These are phyloP conservation scores for Agastache rugosa DNA, from an alignment of 257 asterid genomes.

Conservation along the genomic window DNA sequence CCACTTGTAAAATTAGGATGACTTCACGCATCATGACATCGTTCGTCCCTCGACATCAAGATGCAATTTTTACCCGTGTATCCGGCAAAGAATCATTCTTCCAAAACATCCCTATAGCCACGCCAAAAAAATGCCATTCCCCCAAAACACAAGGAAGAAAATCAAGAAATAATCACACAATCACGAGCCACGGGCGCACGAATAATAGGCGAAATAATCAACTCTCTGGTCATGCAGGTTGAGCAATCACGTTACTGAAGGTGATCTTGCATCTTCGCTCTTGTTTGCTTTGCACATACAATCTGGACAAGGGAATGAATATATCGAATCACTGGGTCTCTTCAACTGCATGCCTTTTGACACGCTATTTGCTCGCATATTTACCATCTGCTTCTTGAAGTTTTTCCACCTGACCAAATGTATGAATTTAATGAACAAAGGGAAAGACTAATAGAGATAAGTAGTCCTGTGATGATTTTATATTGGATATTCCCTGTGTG, in stretches of 20 bases:
- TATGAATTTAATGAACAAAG: neutral
- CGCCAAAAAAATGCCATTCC: conserved; percentile 36
- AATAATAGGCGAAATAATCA: conserved; percentile 23
- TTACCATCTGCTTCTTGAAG: conserved; percentile 85
- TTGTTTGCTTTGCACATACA: conserved; percentile 88
- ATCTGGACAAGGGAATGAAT: conserved; percentile 89
- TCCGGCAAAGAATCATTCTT: conserved; percentile 37
- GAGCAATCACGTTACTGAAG: conserved; percentile 49
- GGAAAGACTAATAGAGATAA: neutral
- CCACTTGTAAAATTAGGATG: neutral
- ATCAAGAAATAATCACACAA: conserved; percentile 66
- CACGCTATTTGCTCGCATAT: conserved; percentile 73
- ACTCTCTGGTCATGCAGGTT: conserved; percentile 29
- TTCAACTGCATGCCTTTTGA: conserved; percentile 84
- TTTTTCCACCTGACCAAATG: conserved; percentile 73
- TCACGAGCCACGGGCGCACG: conserved; percentile 38
- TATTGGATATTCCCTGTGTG: neutral
- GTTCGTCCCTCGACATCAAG: neutral
- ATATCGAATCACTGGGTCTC: conserved; percentile 81
- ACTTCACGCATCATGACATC: neutral
- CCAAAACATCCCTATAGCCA: conserved; percentile 31
- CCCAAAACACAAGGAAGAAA: conserved; percentile 41
- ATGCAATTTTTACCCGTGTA: neutral
- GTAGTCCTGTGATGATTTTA: neutral
- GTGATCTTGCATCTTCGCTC: conserved; percentile 59